phyloP scores from a whole-genome alignment of 129 eudicot genomes.

The Mikania micrantha region DNA sequence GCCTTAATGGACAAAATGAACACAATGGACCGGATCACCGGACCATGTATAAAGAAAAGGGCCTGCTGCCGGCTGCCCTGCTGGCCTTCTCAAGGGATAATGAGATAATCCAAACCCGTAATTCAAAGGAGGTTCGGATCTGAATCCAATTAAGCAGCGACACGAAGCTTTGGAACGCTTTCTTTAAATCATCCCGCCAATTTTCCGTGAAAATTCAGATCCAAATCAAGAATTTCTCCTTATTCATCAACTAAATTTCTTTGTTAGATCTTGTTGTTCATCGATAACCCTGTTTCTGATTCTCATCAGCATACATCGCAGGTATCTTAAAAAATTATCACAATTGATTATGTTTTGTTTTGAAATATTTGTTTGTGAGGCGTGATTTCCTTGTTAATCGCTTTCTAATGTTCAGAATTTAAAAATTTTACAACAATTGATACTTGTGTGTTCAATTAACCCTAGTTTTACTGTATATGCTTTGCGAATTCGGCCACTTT shows the following conservation, averaged over 20 bases:
- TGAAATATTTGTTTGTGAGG: not conserved
- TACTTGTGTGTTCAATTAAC: not conserved
- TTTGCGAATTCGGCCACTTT: not conserved
- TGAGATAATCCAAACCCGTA: not conserved
- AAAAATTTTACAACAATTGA: not conserved
- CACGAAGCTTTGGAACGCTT: not conserved
- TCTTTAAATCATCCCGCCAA: conserved; percentile 2
- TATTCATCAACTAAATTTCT: not conserved
- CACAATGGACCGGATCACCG: too few relatives aligned
- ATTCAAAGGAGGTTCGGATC: not conserved
- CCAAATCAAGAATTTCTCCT: not conserved
- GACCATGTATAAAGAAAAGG: not conserved
- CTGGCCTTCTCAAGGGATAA: not conserved
- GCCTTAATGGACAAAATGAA: too few relatives aligned
- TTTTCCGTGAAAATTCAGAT: not conserved
- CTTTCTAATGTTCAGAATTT: not conserved
- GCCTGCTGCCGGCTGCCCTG: too few relatives aligned
- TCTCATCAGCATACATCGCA: not conserved
- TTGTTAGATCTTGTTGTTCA: not conserved
- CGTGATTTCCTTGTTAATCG: not conserved
- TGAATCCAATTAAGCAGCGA: not conserved
- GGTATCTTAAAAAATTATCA: not conserved
- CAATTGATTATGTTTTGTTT: not conserved
- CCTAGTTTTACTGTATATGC: not conserved
- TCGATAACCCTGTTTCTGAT: not conserved